Percentiles rank a stretch among this genome's conserved stretches.
phyloP scores from a whole-genome alignment of 345 rosid species.

The Eucalyptus curtisii region DNA sequence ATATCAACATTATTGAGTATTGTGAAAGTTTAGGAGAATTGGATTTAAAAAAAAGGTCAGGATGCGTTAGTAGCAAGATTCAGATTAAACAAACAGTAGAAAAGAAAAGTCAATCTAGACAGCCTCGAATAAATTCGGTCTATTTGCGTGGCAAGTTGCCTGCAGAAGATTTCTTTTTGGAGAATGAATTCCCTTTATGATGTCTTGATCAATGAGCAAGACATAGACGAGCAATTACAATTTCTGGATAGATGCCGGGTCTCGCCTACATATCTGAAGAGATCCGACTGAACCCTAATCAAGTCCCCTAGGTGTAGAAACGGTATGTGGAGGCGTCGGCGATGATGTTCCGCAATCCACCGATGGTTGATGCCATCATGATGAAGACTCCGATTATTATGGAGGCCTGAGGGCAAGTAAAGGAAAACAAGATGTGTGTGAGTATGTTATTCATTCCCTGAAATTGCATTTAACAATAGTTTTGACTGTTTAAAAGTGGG shows the following conservation, averaged over 20 bases:
- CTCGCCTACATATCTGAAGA: neutral
- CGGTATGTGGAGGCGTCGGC: conserved; percentile 63
- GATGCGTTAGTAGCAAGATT: neutral
- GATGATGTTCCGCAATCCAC: conserved; percentile 77
- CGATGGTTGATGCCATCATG: conserved; percentile 84
- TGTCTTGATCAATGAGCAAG: neutral
- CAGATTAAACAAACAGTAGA: neutral
- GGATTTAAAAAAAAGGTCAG: neutral
- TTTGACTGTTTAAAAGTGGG: neutral
- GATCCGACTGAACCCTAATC: neutral
- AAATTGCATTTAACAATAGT: neutral
- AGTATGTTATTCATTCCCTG: neutral
- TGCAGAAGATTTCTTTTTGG: neutral
- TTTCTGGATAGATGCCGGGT: neutral
- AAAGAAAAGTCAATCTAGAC: neutral
- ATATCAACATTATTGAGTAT: neutral
- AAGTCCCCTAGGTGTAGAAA: conserved; percentile 43
- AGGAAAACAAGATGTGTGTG: neutral
- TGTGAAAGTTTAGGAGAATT: neutral
- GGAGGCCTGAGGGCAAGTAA: conserved; percentile 19
- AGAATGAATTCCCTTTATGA: neutral
- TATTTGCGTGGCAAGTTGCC: neutral
- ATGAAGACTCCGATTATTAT: conserved; percentile 60
- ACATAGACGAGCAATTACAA: neutral
- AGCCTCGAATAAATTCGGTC: neutral